Conservation (phyloP, 768 basidiomycete genomes). For the Lactarius evosmus region DNA sequence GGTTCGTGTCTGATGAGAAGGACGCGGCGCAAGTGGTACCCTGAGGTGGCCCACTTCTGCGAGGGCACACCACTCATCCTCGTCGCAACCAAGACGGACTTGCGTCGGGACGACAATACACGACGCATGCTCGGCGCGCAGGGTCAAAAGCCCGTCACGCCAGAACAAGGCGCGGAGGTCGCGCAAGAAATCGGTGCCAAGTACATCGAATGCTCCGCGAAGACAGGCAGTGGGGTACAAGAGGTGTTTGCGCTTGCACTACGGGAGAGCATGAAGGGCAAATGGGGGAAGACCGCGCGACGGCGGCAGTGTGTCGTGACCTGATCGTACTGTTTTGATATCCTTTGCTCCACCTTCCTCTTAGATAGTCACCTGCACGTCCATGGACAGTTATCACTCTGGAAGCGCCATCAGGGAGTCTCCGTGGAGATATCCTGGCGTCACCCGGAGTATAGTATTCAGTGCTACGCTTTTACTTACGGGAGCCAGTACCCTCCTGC, state of each 20-base stretch:
- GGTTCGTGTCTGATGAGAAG: conserved; percentile 11
- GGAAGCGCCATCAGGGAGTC: conserved; percentile 6
- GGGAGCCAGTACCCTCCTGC: conserved; percentile 11
- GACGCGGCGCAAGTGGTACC: conserved; percentile 66
- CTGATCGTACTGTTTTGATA: conserved; percentile 30
- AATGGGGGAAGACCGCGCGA: conserved; percentile 70
- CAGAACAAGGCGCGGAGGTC: conserved; percentile 79
- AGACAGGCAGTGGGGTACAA: conserved; percentile 84
- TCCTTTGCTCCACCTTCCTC: neutral
- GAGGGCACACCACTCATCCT: conserved; percentile 85
- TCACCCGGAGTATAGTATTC: conserved; percentile 5
- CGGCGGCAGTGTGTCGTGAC: conserved; percentile 69
- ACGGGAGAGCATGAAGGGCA: conserved; percentile 80
- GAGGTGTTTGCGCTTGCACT: conserved; percentile 90
- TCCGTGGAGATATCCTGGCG: neutral
- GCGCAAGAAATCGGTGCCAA: conserved; percentile 91
- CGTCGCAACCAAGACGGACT: conserved; percentile 91
- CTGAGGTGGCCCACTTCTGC: conserved; percentile 91
- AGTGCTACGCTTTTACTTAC: conserved; percentile 12
- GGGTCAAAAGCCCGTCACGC: conserved; percentile 74
- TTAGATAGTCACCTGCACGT: conserved; percentile 16
- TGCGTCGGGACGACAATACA: conserved; percentile 84
- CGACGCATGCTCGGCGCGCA: conserved; percentile 86
- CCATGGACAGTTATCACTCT: conserved; percentile 18
- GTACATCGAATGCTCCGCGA: conserved; percentile 93